Evolutionary conservation across 257 asterid genomes (phyloP), one percentile per base, ranked within the genome.

Genomic region (Solanum megistacrolobum): DNA sequence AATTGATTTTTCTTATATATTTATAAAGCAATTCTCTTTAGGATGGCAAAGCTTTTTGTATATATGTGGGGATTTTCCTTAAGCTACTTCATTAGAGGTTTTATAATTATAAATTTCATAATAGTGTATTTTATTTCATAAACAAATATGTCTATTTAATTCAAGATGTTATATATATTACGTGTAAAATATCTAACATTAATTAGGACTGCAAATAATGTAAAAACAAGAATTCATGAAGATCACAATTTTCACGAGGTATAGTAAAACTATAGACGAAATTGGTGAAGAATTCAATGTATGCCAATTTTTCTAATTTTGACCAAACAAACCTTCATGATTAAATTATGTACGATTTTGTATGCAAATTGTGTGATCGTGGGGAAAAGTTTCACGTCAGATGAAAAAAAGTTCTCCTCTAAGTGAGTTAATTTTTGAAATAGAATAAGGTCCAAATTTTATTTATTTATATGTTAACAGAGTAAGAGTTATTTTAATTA

Each of bases 161-260:
- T 18, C 4, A 7, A 55, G 62, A 55, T 18, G 23, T 55, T 55
- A 3, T 55, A 55, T 55, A 21, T 55, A 18, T 55, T 55, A 1
- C 10, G 9, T 18, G 10, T 18, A 52, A 52, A 16, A 55, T 55
- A 3, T 6, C 4, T 55, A 55, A 20, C 65, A 55, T 55, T 55
- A 18, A 32, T 4, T 32, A 71, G 78, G 78, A 32, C 13, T 16
- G 6, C 39, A 69, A 66, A 66, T 66, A 69, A 29, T 69, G 76
- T 31, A 32, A 7, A 29, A 29, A 13, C 9, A 52, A 16, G 23
- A 18, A 31, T 69, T 69, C 41, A 71, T 16, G 79, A 71, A 31
- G 38, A 79, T 25, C 84, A 43, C 62, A 41, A 14, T 12, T 39
- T 78, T 78, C 84, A 78, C 84, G 65, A 78, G 84, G 31, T 76